Evolutionary conservation across 306 rosid species (phyloP).

Genomic region (Acmispon strigosus): DNA sequence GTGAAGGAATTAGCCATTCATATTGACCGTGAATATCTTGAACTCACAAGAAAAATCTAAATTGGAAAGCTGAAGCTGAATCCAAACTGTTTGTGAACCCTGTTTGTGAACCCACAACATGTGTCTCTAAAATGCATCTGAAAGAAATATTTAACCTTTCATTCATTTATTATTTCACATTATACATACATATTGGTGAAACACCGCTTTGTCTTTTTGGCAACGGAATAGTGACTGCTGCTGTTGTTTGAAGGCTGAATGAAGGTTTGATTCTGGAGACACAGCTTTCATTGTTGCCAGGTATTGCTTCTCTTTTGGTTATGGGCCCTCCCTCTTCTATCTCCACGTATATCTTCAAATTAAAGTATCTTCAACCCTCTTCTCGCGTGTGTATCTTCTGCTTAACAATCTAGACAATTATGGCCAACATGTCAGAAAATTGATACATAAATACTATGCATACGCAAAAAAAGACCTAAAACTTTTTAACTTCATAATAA

Average conservation of each 20-base stretch:
- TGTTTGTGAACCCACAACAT: neutral
- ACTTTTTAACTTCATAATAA: too few species aligned
- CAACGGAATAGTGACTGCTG: neutral
- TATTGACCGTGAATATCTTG: too few species aligned
- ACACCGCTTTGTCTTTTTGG: neutral
- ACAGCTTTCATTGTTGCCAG: neutral
- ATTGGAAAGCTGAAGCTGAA: neutral
- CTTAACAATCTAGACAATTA: neutral
- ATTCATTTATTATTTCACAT: neutral
- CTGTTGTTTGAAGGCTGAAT: neutral
- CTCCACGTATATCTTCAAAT: neutral
- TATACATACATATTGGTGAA: neutral
- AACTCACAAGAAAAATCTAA: neutral
- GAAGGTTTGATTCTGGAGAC: neutral
- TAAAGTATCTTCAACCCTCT: neutral
- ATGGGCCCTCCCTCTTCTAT: neutral
- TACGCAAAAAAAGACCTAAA: neutral
- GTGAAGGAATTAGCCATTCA: slow-evolving; percentile 33
- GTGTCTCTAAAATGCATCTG: neutral
- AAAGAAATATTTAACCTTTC: neutral
- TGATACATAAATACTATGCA: neutral
- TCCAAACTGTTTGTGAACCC: too few species aligned
- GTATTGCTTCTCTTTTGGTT: neutral
- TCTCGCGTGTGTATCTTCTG: neutral
- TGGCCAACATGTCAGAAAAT: neutral